A percentile compares a stretch with the other conserved stretches of the same genome.
phyloP scores from a whole-genome alignment of 1,284 basidiomycete species.

The Boletus semigastroideus region DNA sequence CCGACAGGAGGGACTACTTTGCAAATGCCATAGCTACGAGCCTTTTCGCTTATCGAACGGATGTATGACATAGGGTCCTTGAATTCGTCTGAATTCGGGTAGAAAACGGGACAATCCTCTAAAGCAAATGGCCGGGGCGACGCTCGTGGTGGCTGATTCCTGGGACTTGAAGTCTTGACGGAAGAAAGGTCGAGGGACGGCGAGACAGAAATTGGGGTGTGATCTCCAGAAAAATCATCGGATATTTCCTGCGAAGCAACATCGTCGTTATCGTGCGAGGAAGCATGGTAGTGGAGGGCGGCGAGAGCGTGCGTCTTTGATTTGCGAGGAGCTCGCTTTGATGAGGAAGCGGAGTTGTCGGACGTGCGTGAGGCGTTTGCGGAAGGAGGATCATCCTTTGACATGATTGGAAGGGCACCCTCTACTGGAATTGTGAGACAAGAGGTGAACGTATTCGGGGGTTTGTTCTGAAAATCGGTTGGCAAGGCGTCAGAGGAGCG shows the following conservation, averaged over 20 bases:
- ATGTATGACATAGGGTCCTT: slow-evolving; percentile 96
- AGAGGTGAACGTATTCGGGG: slow-evolving; percentile 45
- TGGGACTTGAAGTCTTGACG: slow-evolving; percentile 64
- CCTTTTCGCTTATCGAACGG: slow-evolving; percentile 76
- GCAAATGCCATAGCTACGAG: slow-evolving; percentile 85
- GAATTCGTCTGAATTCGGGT: slow-evolving; percentile 89
- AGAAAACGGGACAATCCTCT: slow-evolving; percentile 87
- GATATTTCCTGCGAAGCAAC: slow-evolving; percentile 40
- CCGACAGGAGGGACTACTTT: slow-evolving; percentile 93
- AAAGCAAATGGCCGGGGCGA: slow-evolving; percentile 77
- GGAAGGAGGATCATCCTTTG: slow-evolving; percentile 27
- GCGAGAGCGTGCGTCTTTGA: slow-evolving; percentile 82
- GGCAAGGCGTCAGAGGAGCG: slow-evolving; percentile 30
- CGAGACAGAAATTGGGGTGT: slow-evolving; percentile 58
- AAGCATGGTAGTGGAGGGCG: slow-evolving; percentile 66
- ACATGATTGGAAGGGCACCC: slow-evolving; percentile 44
- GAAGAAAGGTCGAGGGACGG: slow-evolving; percentile 63
- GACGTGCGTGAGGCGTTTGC: slow-evolving; percentile 20
- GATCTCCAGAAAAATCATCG: slow-evolving; percentile 48
- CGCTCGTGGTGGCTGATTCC: slow-evolving; percentile 39
- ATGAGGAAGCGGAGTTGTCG: slow-evolving; percentile 35
- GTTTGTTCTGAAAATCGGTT: slow-evolving; percentile 40
- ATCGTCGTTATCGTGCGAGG: slow-evolving; percentile 51
- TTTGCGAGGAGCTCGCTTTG: slow-evolving; percentile 76
- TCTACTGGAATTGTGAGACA: slow-evolving; percentile 53